A percentile compares a stretch with the other conserved stretches of the same genome.
phyloP scores from a whole-genome alignment of 2,329 filamentous ascomycete species.

The Dothideomycetes sp. region DNA sequence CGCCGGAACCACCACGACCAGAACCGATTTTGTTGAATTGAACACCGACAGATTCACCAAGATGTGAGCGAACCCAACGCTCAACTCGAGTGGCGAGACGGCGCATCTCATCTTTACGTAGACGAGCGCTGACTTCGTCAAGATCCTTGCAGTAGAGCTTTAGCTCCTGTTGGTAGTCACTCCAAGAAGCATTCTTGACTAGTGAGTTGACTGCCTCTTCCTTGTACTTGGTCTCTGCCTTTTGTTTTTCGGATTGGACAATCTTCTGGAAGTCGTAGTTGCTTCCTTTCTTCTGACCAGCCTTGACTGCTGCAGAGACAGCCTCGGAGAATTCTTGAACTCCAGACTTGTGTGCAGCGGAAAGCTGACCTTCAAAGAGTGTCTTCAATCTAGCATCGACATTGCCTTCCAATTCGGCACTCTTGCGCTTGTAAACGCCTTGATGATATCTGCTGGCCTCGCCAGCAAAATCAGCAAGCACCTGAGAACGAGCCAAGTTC shows the following conservation, averaged over 20 bases:
- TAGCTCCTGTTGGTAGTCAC: slow-evolving; percentile 73
- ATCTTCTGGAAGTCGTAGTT: slow-evolving; percentile 94
- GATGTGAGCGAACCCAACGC: slow-evolving; percentile 80
- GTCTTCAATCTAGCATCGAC: slow-evolving; percentile 81
- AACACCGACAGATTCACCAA: slow-evolving; percentile 78
- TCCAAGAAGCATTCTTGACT: slow-evolving; percentile 78
- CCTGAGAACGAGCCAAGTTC: slow-evolving; percentile 59
- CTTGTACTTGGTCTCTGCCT: slow-evolving; percentile 66
- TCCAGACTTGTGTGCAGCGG: slow-evolving; percentile 80
- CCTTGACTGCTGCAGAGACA: slow-evolving; percentile 78
- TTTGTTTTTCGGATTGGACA: slow-evolving; percentile 71
- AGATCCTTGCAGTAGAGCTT: slow-evolving; percentile 80
- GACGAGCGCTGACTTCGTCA: slow-evolving; percentile 71
- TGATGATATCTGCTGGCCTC: slow-evolving; percentile 96
- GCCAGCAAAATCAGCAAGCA: slow-evolving; percentile 74
- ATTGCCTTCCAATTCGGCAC: slow-evolving; percentile 73
- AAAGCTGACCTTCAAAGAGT: slow-evolving; percentile 80
- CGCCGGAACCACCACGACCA: slow-evolving; percentile 71
- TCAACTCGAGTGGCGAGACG: slow-evolving; percentile 83
- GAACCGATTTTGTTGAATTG: slow-evolving; percentile 96
- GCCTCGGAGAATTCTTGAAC: slow-evolving; percentile 78
- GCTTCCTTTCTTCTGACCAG: slow-evolving; percentile 82
- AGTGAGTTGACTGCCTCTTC: slow-evolving; percentile 62
- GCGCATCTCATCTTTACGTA: slow-evolving; percentile 94
- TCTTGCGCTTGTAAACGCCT: slow-evolving; percentile 81